Evolutionary conservation across 2,329 filamentous ascomycete genomes (phyloP).

Genomic region (Leptographium lundbergii): DNA sequence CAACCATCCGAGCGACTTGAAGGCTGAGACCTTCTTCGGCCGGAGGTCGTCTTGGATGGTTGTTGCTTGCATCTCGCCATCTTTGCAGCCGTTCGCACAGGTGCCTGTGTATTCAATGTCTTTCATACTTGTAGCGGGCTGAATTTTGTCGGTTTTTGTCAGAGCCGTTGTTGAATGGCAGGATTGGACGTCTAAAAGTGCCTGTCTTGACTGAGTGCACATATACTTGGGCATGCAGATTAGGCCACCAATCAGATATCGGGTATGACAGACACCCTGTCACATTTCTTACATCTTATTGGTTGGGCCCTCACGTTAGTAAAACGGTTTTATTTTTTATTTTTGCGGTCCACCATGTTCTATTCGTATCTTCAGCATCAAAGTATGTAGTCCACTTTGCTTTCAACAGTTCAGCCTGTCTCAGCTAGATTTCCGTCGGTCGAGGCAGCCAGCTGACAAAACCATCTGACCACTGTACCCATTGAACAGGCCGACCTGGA

Average conservation of each 20-base stretch:
- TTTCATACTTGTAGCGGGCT: too few species aligned
- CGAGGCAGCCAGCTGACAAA: neutral
- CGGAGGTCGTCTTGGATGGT: neutral
- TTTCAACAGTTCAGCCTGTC: neutral
- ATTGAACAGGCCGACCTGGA: neutral
- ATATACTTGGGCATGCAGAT: too few species aligned
- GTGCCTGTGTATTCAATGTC: too few species aligned
- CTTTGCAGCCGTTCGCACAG: too few species aligned
- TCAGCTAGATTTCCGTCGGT: neutral
- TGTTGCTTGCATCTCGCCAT: too few species aligned
- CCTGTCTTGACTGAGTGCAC: too few species aligned
- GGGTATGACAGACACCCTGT: neutral
- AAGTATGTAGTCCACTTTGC: neutral
- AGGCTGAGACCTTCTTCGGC: constrained; percentile 24
- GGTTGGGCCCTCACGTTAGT: neutral
- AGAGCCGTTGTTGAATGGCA: too few species aligned
- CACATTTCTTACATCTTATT: neutral
- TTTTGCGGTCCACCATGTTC: neutral
- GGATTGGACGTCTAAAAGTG: too few species aligned
- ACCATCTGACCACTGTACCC: neutral
- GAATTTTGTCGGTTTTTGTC: too few species aligned
- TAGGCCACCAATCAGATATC: too few species aligned
- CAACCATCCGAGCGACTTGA: constrained; percentile 44
- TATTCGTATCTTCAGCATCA: neutral
- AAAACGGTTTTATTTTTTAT: neutral